A percentile compares a stretch with the other conserved stretches of the same genome.
Evolutionary conservation across 306 rosid species (phyloP).

Genomic region (Luffa acutangula): DNA sequence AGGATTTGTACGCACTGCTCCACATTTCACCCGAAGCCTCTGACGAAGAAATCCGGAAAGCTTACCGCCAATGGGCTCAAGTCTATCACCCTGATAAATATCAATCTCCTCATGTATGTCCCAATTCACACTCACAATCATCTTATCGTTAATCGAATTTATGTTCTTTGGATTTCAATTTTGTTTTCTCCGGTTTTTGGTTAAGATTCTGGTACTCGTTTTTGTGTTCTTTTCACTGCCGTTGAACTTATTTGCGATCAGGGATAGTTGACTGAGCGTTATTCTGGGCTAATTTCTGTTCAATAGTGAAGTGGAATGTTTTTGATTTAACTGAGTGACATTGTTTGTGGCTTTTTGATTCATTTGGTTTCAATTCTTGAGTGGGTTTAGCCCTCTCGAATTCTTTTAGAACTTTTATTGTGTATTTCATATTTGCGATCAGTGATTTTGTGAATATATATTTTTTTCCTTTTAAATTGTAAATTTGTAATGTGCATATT

Average conservation of each 20-base stretch:
- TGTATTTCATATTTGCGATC: background rate
- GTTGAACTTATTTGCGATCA: background rate
- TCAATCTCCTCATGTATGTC: constrained; percentile 65
- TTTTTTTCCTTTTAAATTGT: background rate
- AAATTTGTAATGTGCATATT: background rate
- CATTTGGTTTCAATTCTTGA: background rate
- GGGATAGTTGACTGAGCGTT: background rate
- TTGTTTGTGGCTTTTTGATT: background rate
- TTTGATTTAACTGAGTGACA: background rate
- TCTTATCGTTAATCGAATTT: background rate
- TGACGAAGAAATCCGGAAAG: constrained; percentile 92
- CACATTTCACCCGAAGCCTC: constrained; percentile 85
- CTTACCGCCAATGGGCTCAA: constrained; percentile 99
- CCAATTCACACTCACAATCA: background rate
- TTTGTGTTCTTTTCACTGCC: background rate
- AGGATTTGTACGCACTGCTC: constrained; percentile 76
- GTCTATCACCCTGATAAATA: constrained; percentile 88
- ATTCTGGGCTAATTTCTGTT: background rate
- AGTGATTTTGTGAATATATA: background rate
- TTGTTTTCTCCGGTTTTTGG: background rate
- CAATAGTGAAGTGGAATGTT: background rate
- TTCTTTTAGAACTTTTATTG: background rate
- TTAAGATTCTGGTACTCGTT: background rate
- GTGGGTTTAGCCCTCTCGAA: background rate
- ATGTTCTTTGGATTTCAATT: background rate